Conservation (phyloP, 805 yeast genomes). For the Maudiozyma pseudohumilis region DNA sequence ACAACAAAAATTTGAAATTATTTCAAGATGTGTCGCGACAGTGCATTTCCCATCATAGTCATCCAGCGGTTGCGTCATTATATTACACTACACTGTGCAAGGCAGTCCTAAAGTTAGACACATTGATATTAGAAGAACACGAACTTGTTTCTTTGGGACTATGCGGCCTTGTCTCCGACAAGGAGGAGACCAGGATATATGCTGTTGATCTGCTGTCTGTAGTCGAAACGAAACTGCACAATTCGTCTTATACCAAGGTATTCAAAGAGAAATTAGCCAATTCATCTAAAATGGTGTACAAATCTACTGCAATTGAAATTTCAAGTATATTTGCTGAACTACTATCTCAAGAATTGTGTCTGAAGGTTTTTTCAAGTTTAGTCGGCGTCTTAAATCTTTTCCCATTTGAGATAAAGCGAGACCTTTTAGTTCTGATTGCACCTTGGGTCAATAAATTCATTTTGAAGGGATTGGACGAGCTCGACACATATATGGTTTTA, state of each 20-base stretch:
- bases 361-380: slow-evolving; percentile 59
- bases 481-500: slow-evolving; percentile 59
- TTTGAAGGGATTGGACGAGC: slow-evolving; percentile 38
- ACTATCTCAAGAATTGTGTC: slow-evolving; percentile 49
- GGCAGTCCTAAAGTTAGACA: slow-evolving; percentile 42
- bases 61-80: slow-evolving; percentile 45
- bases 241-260: slow-evolving; percentile 42
- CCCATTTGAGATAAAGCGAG: slow-evolving; percentile 53
- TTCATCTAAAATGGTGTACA: slow-evolving; percentile 72
- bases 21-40: slow-evolving; percentile 54
- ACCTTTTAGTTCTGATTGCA: slow-evolving; percentile 64
- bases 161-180: slow-evolving; percentile 70
- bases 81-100: slow-evolving; percentile 68
- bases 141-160: slow-evolving; percentile 67
- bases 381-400: slow-evolving; percentile 57
- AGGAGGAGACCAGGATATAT: slow-evolving; percentile 52
- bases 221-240: slow-evolving; percentile 52
- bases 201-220: slow-evolving; percentile 64
- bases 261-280: slow-evolving; percentile 66
- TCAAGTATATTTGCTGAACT: slow-evolving; percentile 60
- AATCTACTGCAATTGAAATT: slow-evolving; percentile 72
- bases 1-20: slow-evolving; percentile 43
- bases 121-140: slow-evolving; percentile 44
- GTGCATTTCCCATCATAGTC: slow-evolving; percentile 51
- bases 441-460: slow-evolving; percentile 92